Percentiles rank a stretch among this genome's conserved stretches.
Conservation (phyloP, 2,329 filamentous ascomycete species). For the Alternaria gansuensis region DNA sequence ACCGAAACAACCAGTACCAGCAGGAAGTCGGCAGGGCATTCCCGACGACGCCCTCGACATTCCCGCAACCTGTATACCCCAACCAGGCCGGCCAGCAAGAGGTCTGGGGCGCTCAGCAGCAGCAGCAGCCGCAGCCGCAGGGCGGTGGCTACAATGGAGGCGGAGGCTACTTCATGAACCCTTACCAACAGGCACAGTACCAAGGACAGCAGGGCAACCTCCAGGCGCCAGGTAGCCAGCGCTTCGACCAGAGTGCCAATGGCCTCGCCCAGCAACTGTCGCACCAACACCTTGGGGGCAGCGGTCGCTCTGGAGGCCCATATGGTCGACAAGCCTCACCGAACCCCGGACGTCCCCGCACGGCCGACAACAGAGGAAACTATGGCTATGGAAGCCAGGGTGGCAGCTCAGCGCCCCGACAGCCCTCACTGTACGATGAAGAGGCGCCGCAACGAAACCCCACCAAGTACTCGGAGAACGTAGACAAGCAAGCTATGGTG, state of each 20-base stretch:
- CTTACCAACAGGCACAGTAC: conserved; percentile 57
- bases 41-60: conserved; percentile 86
- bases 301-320: conserved; percentile 71
- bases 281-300: conserved; percentile 86
- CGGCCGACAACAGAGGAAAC: conserved; percentile 73
- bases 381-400: conserved; percentile 71
- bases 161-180: conserved; percentile 62
- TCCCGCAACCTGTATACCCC: conserved; percentile 86
- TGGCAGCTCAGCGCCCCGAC: conserved; percentile 72
- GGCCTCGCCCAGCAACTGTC: conserved; percentile 95
- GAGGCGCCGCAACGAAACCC: conserved; percentile 80
- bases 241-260: conserved; percentile 83
- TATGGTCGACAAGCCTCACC: conserved; percentile 76
- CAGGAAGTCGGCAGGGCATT: conserved; percentile 60
- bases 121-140: conserved; percentile 13
- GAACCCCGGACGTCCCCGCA: conserved; percentile 79
- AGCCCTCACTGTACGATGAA: conserved; percentile 64
- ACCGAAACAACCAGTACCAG: conserved; percentile 52
- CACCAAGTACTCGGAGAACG: conserved; percentile 87
- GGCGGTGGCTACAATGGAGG: conserved; percentile 35
- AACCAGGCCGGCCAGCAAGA: conserved; percentile 69
- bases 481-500: conserved; percentile 75
- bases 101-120: conserved; percentile 63
- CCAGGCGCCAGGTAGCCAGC: conserved; percentile 62
- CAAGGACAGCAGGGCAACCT: conserved; percentile 61